Evolutionary conservation across 2,329 filamentous ascomycete species (phyloP).

Genomic region (Acrodontium crateriforme): DNA sequence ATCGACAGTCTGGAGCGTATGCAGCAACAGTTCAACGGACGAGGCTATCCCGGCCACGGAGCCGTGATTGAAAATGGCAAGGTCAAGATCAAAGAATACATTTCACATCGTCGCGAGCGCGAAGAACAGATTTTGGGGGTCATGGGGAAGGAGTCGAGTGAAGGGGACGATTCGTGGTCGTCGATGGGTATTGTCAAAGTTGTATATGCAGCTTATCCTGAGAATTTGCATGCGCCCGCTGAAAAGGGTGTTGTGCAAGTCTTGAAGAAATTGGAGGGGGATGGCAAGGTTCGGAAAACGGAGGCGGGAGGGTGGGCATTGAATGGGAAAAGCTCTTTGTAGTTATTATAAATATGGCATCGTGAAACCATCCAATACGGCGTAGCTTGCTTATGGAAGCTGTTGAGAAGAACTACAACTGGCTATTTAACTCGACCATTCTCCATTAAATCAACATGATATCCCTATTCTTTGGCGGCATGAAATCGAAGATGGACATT

Average conservation of each 20-base stretch:
- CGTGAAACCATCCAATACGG: too few relatives aligned
- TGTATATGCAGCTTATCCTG: slow-evolving; percentile 70
- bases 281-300: slow-evolving; percentile 47
- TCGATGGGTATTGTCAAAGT: slow-evolving; percentile 74
- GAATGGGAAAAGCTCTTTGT: slow-evolving; percentile 11
- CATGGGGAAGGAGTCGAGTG: slow-evolving; percentile 27
- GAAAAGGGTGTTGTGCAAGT: slow-evolving; percentile 65
- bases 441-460: too few relatives aligned
- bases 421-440: too few relatives aligned
- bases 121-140: slow-evolving; percentile 64
- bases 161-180: slow-evolving; percentile 39
- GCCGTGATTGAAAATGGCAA: slow-evolving; percentile 60
- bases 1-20: slow-evolving; percentile 56
- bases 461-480: too few relatives aligned
- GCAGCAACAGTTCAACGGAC: slow-evolving; percentile 48
- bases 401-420: too few relatives aligned
- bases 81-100: slow-evolving; percentile 65
- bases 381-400: too few relatives aligned
- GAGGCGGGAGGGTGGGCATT: slow-evolving; percentile 22
- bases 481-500: too few relatives aligned
- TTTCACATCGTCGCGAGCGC: slow-evolving; percentile 62
- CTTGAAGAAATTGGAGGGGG: slow-evolving; percentile 59
- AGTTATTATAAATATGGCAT: too few relatives aligned
- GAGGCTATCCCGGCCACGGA: slow-evolving; percentile 81
- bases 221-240: slow-evolving; percentile 61